Evolutionary conservation across 805 yeast species (phyloP).

Genomic region (Ogataea wickerhamii): DNA sequence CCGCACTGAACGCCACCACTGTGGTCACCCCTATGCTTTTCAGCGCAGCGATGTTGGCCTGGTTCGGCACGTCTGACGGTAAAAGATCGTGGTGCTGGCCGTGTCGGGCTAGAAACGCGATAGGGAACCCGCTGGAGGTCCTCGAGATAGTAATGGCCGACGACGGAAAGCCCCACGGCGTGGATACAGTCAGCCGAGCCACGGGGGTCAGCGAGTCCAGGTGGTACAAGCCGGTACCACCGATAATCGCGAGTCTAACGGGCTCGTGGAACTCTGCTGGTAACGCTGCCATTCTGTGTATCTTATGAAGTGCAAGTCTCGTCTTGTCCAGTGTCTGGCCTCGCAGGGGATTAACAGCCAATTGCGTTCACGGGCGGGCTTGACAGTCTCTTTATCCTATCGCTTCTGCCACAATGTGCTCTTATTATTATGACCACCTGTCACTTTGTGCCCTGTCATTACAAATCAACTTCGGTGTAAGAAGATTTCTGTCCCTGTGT

Average conservation of each 20-base stretch:
- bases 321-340: no score
- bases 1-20: constrained; percentile 90
- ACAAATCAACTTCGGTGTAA: no score
- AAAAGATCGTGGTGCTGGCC: constrained; percentile 85
- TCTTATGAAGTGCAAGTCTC: no score
- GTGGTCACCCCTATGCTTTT: constrained; percentile 84
- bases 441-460: no score
- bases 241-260: constrained; percentile 83
- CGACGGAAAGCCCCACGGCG: constrained; percentile 98
- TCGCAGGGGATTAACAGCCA: no score
- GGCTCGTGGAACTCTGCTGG: constrained; percentile 50
- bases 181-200: constrained; percentile 72
- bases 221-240: constrained; percentile 97
- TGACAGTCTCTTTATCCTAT: no score
- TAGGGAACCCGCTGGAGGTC: constrained; percentile 71
- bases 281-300: constrained; percentile 8
- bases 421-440: no score
- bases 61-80: constrained; percentile 88
- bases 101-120: constrained; percentile 94
- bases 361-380: no score
- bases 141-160: constrained; percentile 89
- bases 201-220: constrained; percentile 80
- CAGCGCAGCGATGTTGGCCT: constrained; percentile 95
- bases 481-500: no score
- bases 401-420: no score